Conservation (phyloP, 495 filamentous ascomycete genomes). For the Penicillium bovifimosum region DNA sequence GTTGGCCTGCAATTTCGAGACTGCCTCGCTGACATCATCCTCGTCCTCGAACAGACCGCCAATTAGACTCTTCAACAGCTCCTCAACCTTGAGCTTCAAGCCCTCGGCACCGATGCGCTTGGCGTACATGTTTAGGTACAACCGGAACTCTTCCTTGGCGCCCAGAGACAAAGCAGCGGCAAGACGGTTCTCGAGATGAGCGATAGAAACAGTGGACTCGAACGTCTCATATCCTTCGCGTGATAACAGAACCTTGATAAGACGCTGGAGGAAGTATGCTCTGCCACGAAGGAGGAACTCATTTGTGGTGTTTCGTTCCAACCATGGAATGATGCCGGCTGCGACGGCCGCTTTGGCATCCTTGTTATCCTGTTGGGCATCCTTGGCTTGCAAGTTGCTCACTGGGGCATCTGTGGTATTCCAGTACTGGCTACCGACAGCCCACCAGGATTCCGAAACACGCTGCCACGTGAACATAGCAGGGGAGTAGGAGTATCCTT, state of each 20-base stretch:
- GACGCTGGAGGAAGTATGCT: conserved; percentile 78
- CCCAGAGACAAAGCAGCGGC: conserved; percentile 82
- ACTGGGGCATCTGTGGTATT: conserved; percentile 86
- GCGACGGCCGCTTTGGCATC: conserved; percentile 60
- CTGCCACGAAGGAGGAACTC: conserved; percentile 88
- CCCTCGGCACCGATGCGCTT: conserved; percentile 92
- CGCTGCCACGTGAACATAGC: conserved; percentile 89
- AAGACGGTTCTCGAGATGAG: conserved; percentile 91
- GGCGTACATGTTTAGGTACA: conserved; percentile 93
- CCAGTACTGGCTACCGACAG: conserved; percentile 96
- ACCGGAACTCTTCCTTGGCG: conserved; percentile 80
- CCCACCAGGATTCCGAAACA: conserved; percentile 94
- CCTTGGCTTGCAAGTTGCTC: conserved; percentile 67
- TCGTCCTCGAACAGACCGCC: conserved; percentile 59
- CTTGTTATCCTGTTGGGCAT: conserved; percentile 44
- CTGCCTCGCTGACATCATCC: conserved; percentile 33
- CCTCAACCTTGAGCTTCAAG: conserved; percentile 79
- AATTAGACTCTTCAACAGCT: conserved; percentile 72
- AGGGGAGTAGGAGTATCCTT: conserved; percentile 83
- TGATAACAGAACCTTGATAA: conserved; percentile 78
- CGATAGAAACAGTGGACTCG: conserved; percentile 84
- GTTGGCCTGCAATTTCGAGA: conserved; percentile 49
- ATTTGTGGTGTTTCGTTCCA: conserved; percentile 91
- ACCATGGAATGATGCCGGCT: conserved; percentile 82
- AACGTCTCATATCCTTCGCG: conserved; percentile 89